Evolutionary conservation across 345 rosid genomes (phyloP).

Genomic region (Murraya paniculata): DNA sequence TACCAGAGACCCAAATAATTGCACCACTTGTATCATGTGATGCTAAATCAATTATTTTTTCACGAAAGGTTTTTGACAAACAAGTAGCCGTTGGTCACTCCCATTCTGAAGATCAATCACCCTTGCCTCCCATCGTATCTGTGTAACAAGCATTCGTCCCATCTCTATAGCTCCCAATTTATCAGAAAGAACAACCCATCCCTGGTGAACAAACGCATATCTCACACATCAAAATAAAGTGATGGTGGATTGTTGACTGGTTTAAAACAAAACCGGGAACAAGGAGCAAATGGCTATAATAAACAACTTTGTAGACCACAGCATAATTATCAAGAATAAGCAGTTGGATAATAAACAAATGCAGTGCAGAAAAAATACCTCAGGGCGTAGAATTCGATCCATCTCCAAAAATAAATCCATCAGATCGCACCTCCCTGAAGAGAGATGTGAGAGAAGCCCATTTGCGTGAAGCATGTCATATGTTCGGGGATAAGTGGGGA

Average conservation of each 20-base stretch:
- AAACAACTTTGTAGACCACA: neutral
- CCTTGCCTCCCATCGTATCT: conserved; percentile 97
- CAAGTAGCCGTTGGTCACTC: conserved; percentile 90
- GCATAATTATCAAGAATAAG: neutral
- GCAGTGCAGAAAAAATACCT: conserved; percentile 44
- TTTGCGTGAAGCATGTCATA: conserved; percentile 95
- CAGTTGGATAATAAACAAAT: neutral
- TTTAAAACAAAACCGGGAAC: neutral
- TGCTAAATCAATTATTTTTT: conserved; percentile 52
- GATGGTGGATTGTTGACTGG: neutral
- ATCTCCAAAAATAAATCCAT: conserved; percentile 85
- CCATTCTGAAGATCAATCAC: conserved; percentile 94
- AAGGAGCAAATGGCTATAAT: neutral
- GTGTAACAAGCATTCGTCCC: conserved; percentile 71
- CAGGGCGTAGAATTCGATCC: conserved; percentile 95
- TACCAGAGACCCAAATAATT: conserved; percentile 39
- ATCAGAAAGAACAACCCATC: conserved; percentile 88
- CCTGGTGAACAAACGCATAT: conserved; percentile 40
- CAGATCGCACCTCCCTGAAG: conserved; percentile 60
- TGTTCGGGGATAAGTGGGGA: conserved; percentile 96
- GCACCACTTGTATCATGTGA: conserved; percentile 22
- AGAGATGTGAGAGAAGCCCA: conserved; percentile 74
- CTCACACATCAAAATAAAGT: neutral
- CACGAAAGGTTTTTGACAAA: conserved; percentile 89
- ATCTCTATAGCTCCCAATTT: conserved; percentile 72